These are phyloP conservation scores for Trichophyton simii DNA, from an alignment of 2,329 filamentous ascomycete species.

Conservation along the genomic window DNA sequence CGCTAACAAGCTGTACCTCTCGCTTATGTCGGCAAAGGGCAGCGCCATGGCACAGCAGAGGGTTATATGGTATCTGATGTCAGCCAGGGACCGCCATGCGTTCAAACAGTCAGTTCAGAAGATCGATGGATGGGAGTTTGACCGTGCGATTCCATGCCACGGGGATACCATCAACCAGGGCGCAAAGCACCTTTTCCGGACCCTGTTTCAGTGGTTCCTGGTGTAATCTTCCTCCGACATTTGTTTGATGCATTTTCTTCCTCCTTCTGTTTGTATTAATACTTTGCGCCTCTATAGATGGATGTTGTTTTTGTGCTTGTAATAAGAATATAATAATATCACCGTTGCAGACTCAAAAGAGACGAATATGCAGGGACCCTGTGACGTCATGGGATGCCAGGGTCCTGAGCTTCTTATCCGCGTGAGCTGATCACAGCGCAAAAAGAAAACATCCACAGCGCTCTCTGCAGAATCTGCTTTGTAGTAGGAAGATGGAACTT, in stretches of 20 bases:
- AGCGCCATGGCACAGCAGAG: constrained; percentile 62
- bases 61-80: constrained; percentile 66
- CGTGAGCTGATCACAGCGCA: too few species aligned
- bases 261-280: background rate
- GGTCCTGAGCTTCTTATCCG: too few species aligned
- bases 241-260: too few species aligned
- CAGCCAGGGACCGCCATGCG: constrained; percentile 47
- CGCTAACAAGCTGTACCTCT: constrained; percentile 45
- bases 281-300: background rate
- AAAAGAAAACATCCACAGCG: too few species aligned
- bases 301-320: too few species aligned
- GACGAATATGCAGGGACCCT: too few species aligned
- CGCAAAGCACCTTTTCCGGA: constrained; percentile 63
- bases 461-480: too few species aligned
- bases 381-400: too few species aligned
- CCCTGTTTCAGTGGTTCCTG: constrained; percentile 75
- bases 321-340: too few species aligned
- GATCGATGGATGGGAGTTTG: constrained; percentile 74
- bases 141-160: constrained; percentile 78
- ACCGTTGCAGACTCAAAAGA: too few species aligned
- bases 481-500: too few species aligned
- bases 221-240: background rate
- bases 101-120: constrained; percentile 57
- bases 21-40: constrained; percentile 46
- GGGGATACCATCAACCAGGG: constrained; percentile 70